Base-by-base conservation (phyloP, 78 protist genomes). In the Blattamonas nauphoetae region DNA sequence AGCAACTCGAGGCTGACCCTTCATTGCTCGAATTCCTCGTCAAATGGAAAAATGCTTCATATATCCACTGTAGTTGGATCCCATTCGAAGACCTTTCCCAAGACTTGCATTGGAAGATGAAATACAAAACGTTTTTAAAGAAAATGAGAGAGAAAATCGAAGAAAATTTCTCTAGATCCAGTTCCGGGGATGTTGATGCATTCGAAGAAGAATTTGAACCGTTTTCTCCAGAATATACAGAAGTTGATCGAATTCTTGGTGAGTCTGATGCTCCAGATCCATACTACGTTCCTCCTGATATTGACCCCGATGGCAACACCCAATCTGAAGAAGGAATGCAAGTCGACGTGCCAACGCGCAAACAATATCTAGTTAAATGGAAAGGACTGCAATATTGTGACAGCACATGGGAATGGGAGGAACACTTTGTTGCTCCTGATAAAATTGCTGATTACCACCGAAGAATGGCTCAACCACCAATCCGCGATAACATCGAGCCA, bases 311-410 rank as follows among this genome's bases (percentile, higher is more conserved):
- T n/a, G n/a, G n/a, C n/a, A n/a, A n/a, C n/a, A n/a, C n/a, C n/a
- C n/a, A n/a, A n/a, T n/a, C n/a, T n/a, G n/a, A n/a, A n/a, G n/a
- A n/a, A n/a, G n/a, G n/a, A n/a, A n/a, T n/a, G n/a, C n/a, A n/a
- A n/a, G n/a, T n/a, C n/a, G n/a, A n/a, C n/a, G n/a, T n/a, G n/a
- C 71, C 71, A 11, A 55, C 71, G 21, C 21, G 21, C 46, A 29
- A 1, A 29, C 85, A 81, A 2, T 87, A 87, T 43, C 83, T 87
- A 36, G 43, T 87, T 85, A 87, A 87, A 43, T 87, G 89, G 89
- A 3, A 41, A 2, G 89, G 89, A 32, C 42, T 78, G 82, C 79
- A 34, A 6, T 87, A 87, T 36, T 2, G 77, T 29, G 44, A 2
- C 2, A 1, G 45, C 42, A 78, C 89, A 1, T 87, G 89, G 89